Evolutionary conservation across 2,329 filamentous ascomycete species (phyloP), one percentile per base, ranked within the genome.

Genomic region (Ophiostoma quercus): DNA sequence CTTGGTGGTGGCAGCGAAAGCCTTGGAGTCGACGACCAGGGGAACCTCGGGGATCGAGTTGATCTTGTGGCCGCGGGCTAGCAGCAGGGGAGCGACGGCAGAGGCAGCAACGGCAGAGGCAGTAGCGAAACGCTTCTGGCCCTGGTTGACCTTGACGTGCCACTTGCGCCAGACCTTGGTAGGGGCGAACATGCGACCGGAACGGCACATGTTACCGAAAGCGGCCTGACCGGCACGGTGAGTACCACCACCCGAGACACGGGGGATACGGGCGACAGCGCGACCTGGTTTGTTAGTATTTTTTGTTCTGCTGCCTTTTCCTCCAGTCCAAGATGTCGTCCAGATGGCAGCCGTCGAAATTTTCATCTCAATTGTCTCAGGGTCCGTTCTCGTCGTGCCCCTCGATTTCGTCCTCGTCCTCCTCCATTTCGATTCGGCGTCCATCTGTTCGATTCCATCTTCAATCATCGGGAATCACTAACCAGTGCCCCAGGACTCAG

Each of bases 121-220:
- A 79, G 93, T 96, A 84, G 95, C 95, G 83, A 97, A 99, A 79
- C 95, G 95, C 92, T 95, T 97, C 89, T 99, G 95, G 84, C 91
- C 91, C 84, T 96, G 89, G 89, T 96, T 97, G 89, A 99, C 89
- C 93, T 98, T 98, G 88, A 97, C 88, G 88, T 99, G 95, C 96
- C 95, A 99, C 88, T 97, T 97, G 83, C 95, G 89, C 96, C 95
- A 99, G 86, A 97, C 91, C 91, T 99, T 99, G 85, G 95, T 99
- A 77, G 95, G 95, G 78, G 95, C 95, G 86, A 99, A 99, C 95
- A 99, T 99, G 86, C 95, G 95, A 87, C 96, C 95, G 82, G 94
- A 97, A 83, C 95, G 94, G 87, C 95, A 99, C 93, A 94, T 93
- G 92, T 99, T 99, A 92, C 95, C 95, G 84, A 98, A 99, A 78